Conservation (phyloP, 1,139 yeast genomes). For the Zhuliangozyma blackwelliae region DNA sequence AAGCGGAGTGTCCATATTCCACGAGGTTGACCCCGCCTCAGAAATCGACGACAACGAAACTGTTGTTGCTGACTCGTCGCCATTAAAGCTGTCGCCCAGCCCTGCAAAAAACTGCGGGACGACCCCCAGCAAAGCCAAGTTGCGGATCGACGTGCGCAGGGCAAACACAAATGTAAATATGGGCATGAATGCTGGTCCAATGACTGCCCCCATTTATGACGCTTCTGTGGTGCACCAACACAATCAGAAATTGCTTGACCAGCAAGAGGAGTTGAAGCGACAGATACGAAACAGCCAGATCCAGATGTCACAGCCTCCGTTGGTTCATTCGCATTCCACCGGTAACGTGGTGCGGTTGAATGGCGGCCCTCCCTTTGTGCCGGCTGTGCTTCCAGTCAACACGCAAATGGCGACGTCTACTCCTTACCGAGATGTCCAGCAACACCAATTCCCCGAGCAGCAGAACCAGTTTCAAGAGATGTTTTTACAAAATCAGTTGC, state of each 20-base stretch:
- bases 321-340: slow-evolving; percentile 8
- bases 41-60: slow-evolving; percentile 38
- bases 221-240: slow-evolving; percentile 11
- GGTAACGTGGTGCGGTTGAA: slow-evolving; percentile 1
- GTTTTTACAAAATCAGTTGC: not conserved
- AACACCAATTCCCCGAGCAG: slow-evolving; percentile 2
- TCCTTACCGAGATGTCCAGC: slow-evolving; percentile 1
- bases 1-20: slow-evolving; percentile 5
- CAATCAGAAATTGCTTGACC: slow-evolving; percentile 5
- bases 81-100: slow-evolving; percentile 18
- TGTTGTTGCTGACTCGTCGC: slow-evolving; percentile 39
- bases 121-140: slow-evolving; percentile 8
- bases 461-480: not conserved
- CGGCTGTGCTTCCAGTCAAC: too few species aligned
- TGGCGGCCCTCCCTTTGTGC: too few species aligned
- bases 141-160: slow-evolving; percentile 9
- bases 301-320: slow-evolving; percentile 6
- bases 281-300: slow-evolving; percentile 2
- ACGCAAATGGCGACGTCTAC: too few species aligned
- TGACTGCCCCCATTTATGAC: slow-evolving; percentile 35
- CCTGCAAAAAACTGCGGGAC: not conserved
- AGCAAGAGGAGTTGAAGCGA: slow-evolving; percentile 5
- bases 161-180: slow-evolving; percentile 6
- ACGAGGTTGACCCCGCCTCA: slow-evolving; percentile 8
- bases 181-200: slow-evolving; percentile 22